Conservation (phyloP, 1,284 basidiomycete genomes). For the Tilletia horrida region DNA sequence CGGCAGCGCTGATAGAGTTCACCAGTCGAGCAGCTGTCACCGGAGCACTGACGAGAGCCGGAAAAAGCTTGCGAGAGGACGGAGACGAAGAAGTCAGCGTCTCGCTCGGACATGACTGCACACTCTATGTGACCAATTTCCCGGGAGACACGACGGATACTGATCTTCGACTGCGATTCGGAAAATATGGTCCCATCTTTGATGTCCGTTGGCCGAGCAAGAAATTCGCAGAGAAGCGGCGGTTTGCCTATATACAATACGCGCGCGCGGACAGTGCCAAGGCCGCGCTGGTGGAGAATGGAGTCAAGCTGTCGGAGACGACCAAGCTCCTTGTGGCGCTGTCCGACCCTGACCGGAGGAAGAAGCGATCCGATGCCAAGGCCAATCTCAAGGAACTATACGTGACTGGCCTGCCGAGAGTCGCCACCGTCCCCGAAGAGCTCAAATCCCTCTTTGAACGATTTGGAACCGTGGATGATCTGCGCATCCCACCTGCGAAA, state of each 20-base stretch:
- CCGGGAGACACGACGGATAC: slow-evolving; percentile 77
- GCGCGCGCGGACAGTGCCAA: slow-evolving; percentile 77
- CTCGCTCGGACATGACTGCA: slow-evolving; percentile 86
- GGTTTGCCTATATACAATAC: slow-evolving; percentile 94
- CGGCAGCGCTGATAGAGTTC: slow-evolving; percentile 57
- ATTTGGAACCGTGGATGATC: slow-evolving; percentile 70
- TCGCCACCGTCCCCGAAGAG: slow-evolving; percentile 67
- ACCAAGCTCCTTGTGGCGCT: slow-evolving; percentile 73
- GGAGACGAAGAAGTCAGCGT: slow-evolving; percentile 67
- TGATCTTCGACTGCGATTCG: slow-evolving; percentile 71
- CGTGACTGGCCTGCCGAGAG: slow-evolving; percentile 75
- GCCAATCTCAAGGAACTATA: slow-evolving; percentile 77
- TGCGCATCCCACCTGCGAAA: slow-evolving; percentile 71
- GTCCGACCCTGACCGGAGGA: slow-evolving; percentile 83
- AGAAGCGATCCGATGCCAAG: slow-evolving; percentile 78
- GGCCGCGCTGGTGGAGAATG: slow-evolving; percentile 73
- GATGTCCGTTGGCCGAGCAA: slow-evolving; percentile 98
- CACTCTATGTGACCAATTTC: slow-evolving; percentile 95
- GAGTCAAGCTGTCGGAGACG: slow-evolving; percentile 64
- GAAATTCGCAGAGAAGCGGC: slow-evolving; percentile 80
- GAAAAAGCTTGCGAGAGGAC: slow-evolving; percentile 66
- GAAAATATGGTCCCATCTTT: slow-evolving; percentile 80
- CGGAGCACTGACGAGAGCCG: slow-evolving; percentile 84
- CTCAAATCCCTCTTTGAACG: slow-evolving; percentile 72
- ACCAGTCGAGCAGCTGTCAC: slow-evolving; percentile 60